Evolutionary conservation across 148 eudicot genomes (phyloP).

Genomic region (Talinum fruticosum): DNA sequence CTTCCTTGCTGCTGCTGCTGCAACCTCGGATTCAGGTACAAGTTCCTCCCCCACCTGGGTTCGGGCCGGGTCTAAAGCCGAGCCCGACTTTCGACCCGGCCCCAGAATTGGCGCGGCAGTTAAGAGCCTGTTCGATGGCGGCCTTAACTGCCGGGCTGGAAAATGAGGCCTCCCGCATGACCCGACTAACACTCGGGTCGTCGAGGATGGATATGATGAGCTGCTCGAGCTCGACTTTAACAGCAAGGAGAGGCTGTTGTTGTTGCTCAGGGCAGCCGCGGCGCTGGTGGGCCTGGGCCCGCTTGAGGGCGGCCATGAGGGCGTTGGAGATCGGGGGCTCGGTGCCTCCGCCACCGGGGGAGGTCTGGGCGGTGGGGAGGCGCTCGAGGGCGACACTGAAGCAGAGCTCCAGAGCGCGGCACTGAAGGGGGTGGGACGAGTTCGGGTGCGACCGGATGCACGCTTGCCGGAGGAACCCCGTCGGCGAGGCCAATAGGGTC

Average conservation of each 20-base stretch:
- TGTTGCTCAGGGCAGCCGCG: slow-evolving; percentile 93
- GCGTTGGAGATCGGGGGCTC: slow-evolving; percentile 89
- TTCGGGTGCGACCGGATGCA: slow-evolving; percentile 92
- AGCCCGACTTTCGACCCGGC: slow-evolving; percentile 28
- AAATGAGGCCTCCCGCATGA: slow-evolving; percentile 89
- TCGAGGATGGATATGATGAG: slow-evolving; percentile 74
- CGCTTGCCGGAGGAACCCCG: slow-evolving; percentile 75
- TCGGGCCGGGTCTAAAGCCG: slow-evolving; percentile 33
- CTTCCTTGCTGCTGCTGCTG: slow-evolving; percentile 25
- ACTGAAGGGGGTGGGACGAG: slow-evolving; percentile 92
- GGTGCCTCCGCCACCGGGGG: background rate
- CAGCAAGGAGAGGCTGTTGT: slow-evolving; percentile 85
- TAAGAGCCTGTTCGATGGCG: slow-evolving; percentile 53
- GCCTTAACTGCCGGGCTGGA: slow-evolving; percentile 90
- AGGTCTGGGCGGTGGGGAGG: slow-evolving; percentile 37
- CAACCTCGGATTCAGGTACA: slow-evolving; percentile 61
- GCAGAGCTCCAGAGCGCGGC: slow-evolving; percentile 88
- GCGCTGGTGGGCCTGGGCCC: slow-evolving; percentile 90
- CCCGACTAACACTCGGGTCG: slow-evolving; percentile 94
- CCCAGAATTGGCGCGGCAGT: slow-evolving; percentile 21
- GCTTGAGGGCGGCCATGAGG: slow-evolving; percentile 80
- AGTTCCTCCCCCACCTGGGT: slow-evolving; percentile 25
- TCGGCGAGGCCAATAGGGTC: slow-evolving; percentile 59
- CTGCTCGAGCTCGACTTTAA: slow-evolving; percentile 90
- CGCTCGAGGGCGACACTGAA: slow-evolving; percentile 89